A percentile compares a stretch with the other conserved stretches of the same genome.
phyloP scores from a whole-genome alignment of 345 rosid genomes.

The Linum trigynum region DNA sequence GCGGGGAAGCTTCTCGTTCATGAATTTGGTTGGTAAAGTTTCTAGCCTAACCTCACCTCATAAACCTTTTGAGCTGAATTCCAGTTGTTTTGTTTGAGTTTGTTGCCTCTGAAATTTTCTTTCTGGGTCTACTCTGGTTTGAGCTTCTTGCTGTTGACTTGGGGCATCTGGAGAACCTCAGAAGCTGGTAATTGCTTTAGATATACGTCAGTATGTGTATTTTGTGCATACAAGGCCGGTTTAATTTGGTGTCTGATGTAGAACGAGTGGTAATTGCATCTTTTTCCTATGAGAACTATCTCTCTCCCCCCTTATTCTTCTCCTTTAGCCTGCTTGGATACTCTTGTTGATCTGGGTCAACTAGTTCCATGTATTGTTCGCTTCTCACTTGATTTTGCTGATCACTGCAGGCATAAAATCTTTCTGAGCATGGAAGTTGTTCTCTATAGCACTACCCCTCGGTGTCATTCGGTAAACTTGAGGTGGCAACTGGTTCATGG shows the following conservation, averaged over 20 bases:
- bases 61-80: not conserved
- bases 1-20: not conserved
- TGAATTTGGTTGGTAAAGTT: not conserved
- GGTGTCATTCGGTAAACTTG: constrained; percentile 22
- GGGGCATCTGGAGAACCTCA: not conserved
- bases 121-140: not conserved
- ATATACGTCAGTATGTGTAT: not conserved
- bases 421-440: constrained; percentile 52
- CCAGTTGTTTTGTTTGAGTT: not conserved
- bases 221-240: not conserved
- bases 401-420: constrained; percentile 34
- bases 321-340: not conserved
- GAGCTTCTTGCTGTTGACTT: constrained; percentile 3
- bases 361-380: not conserved
- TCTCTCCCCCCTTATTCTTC: not conserved
- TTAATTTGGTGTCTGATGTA: not conserved
- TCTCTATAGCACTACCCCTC: constrained; percentile 32
- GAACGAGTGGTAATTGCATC: not conserved
- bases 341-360: not conserved
- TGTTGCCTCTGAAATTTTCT: not conserved
- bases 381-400: constrained; percentile 11
- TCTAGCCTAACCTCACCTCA: not conserved
- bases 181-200: too few relatives aligned
- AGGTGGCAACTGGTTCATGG: constrained; percentile 23
- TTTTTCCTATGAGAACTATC: not conserved